Percentiles rank a stretch among this genome's conserved stretches.
Evolutionary conservation across 305 asterid species (phyloP).

Genomic region (Caryopteris hybrid): DNA sequence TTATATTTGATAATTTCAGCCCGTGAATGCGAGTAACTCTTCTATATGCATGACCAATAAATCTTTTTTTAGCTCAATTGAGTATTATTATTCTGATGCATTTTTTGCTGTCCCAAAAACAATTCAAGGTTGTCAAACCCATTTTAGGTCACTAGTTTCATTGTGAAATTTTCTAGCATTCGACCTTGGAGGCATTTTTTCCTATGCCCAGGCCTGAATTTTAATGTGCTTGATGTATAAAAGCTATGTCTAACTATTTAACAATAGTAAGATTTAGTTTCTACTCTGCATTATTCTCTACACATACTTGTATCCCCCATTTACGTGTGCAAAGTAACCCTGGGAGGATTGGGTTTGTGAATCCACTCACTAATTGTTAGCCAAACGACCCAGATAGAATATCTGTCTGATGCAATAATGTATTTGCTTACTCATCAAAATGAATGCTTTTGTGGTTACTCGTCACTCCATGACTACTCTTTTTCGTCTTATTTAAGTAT

Average conservation of each 20-base stretch:
- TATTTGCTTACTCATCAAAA: not conserved
- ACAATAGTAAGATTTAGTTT: not conserved
- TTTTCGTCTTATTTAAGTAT: slow-evolving; percentile 4
- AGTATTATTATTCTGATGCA: slow-evolving; percentile 3
- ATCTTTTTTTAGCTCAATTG: not conserved
- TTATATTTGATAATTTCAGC: not conserved
- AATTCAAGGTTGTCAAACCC: not conserved
- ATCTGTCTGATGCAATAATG: not conserved
- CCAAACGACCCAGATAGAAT: not conserved
- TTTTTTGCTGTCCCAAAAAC: not conserved
- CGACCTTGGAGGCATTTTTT: not conserved
- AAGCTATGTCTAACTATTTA: not conserved
- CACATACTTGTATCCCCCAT: no score
- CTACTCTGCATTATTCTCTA: not conserved
- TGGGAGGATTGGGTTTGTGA: not conserved
- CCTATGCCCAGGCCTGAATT: not conserved
- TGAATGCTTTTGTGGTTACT: slow-evolving; percentile 10
- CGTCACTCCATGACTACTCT: not conserved
- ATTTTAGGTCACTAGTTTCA: not conserved
- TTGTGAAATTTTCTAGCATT: not conserved
- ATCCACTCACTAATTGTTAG: not conserved
- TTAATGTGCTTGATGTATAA: not conserved
- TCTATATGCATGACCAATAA: not conserved
- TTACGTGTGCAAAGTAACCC: not conserved
- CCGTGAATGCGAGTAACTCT: not conserved